Base-by-base conservation (phyloP, 148 eudicot genomes). In the Rhododendron griersonianum region DNA sequence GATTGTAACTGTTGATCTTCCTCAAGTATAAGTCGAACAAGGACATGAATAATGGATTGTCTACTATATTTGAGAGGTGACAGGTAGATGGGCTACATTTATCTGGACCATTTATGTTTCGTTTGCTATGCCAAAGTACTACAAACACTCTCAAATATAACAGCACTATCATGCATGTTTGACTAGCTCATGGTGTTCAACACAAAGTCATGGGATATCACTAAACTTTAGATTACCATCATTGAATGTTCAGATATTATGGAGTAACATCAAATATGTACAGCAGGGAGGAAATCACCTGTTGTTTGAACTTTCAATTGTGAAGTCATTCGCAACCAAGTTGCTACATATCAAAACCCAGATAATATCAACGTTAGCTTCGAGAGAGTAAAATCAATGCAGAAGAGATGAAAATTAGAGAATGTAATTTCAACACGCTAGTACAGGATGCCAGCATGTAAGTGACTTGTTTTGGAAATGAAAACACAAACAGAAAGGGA, bases 281-380 rank as follows among this genome's bases (percentile, higher is more conserved):
- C 15, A 84, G 28, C 16, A 61, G 14, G 61, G 47, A 85, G 71
- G 61, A n/a, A 80, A 83, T 87, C 83, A 96, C 99, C 95, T 93
- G 92, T 86, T 91, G 63, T 90, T 90, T 74, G 93, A 91, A 84
- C 91, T 83, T 80, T 87, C 76, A 30, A 86, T 74, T 28, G 94
- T 91, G 92, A 96, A 92, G 88, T 95, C 95, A 87, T 96, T 96
- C 80, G 92, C 96, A 71, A 94, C 96, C 61, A 96, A 90, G 85
- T 96, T 95, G 57, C 99, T 96, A 96, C 93, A 91, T 82, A 83
- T 71, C 44, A 82, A 19, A 77, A 45, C 71, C 51, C 74, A 50
- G 55, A 71, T n/a, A 44, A 47, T 11, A 10, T 69, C 55, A 51
- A 13, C 13, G 55, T 51, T 51, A 51, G 16, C 55, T 51, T 51